Base-by-base conservation (phyloP, 345 rosid genomes). In the Gossypium raimondii region DNA sequence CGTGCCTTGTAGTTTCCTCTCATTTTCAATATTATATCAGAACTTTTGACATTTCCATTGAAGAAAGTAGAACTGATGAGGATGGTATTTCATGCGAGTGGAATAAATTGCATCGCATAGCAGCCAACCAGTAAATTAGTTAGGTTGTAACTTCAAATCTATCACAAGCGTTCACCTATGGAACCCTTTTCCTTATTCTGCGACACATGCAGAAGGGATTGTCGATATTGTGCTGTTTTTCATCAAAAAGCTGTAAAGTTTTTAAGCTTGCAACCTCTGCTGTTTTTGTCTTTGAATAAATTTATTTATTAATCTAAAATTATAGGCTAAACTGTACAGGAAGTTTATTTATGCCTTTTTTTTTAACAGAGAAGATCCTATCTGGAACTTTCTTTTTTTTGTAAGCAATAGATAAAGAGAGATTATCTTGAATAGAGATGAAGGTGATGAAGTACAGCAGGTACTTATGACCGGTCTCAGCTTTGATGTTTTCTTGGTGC, bases 401-500 rank as follows among this genome's bases (percentile, higher is more conserved):
- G 16, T 18, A 12, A 48, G 27, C 43, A 45, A 47, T 47, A 55
- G 48, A 10, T 27, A 18, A 27, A 29, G 29, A 56, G 25, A 44
- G 38, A 20, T 16, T 38, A 45, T 74, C 13, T 67, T 17, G 72
- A 80, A 82, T 80, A 76, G 83, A 81, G 88, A 62, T 53, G 87
- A 79, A 79, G 3, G 73, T 82, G 88, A 81, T 81, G 86, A 87
- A 74, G 8, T 61, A 50, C 70, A 77, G 75, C 84, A 78, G 87
- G 84, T 86, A 86, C 87, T 84, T 87, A 84, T 74, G 87, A 84
- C 79, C 44, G 80, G 73, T 73, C 67, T 61, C 74, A 73, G 48
- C 84, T 78, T 47, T 38, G 83, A 81, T 73, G 86, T 75, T 71
- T 73, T 83, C 82, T 74, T 82, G 84, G 87, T 69, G 84, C 78